These are phyloP conservation scores for Hanseniaspora sp. DNA, from an alignment of 1,139 yeast species.

Conservation along the genomic window DNA sequence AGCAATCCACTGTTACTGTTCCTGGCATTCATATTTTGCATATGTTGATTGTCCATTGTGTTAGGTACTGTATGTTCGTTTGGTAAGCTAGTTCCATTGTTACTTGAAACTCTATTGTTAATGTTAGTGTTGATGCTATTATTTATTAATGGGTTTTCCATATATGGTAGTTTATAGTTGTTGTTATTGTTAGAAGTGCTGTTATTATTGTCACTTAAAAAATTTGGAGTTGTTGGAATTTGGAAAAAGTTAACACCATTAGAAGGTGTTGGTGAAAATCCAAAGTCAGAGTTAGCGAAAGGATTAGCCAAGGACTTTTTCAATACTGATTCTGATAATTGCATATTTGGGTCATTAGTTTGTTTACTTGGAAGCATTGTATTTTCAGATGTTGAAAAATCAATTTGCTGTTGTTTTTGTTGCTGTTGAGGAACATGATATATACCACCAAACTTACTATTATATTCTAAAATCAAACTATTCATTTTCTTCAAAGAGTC, in stretches of 20 bases:
- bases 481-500: slow-evolving; percentile 44
- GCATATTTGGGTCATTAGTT: not conserved
- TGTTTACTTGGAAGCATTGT: not conserved
- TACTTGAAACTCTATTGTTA: not conserved
- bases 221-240: slow-evolving; percentile 6
- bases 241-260: slow-evolving; percentile 4
- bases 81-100: not conserved
- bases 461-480: slow-evolving; percentile 41
- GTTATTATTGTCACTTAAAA: not conserved
- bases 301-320: slow-evolving; percentile 2
- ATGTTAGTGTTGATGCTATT: not conserved
- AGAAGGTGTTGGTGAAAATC: slow-evolving; percentile 13
- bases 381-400: not conserved
- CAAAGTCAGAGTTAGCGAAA: slow-evolving; percentile 6
- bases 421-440: slow-evolving; percentile 30
- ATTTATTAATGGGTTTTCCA: slow-evolving; percentile 4
- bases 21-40: not conserved
- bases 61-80: not conserved
- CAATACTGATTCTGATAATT: not conserved
- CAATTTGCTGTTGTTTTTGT: slow-evolving; percentile 31
- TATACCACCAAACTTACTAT: slow-evolving; percentile 24
- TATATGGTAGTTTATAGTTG: not conserved
- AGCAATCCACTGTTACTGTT: not conserved
- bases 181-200: not conserved
- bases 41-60: not conserved